Evolutionary conservation across 2,329 filamentous ascomycete genomes (phyloP).

Genomic region (Dissoconium aciculare): DNA sequence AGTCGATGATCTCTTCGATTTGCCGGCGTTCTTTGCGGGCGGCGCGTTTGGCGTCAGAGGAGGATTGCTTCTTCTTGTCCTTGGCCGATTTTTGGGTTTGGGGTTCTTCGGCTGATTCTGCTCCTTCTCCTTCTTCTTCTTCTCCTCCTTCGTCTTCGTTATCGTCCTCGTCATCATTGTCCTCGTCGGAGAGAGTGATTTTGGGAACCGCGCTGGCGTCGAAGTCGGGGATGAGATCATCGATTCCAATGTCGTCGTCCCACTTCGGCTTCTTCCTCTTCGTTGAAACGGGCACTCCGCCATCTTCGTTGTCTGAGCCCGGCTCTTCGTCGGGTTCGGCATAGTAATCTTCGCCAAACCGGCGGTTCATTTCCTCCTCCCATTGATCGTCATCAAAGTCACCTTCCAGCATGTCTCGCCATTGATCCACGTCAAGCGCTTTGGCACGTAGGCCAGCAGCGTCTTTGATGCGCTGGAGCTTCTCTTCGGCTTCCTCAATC

Average conservation of each 20-base stretch:
- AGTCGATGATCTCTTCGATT: constrained; percentile 75
- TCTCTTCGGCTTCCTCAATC: constrained; percentile 77
- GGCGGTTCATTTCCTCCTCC: constrained; percentile 77
- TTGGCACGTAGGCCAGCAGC: constrained; percentile 66
- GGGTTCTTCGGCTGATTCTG: neutral
- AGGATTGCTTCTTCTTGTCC: constrained; percentile 17
- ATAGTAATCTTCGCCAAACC: constrained; percentile 87
- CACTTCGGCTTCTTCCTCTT: constrained; percentile 73
- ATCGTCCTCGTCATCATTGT: constrained; percentile 29
- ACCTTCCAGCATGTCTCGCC: constrained; percentile 69
- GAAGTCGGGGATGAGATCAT: constrained; percentile 77
- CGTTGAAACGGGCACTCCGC: constrained; percentile 39
- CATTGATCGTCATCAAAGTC: constrained; percentile 81
- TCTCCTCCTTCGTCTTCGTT: constrained; percentile 27
- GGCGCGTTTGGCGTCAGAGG: constrained; percentile 48
- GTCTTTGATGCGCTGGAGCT: constrained; percentile 74
- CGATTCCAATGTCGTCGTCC: constrained; percentile 97
- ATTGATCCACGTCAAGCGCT: constrained; percentile 56
- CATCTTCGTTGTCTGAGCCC: constrained; percentile 32
- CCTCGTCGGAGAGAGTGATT: constrained; percentile 42
- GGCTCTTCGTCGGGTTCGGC: constrained; percentile 42
- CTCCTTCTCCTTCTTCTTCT: constrained; percentile 28
- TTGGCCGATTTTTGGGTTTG: constrained; percentile 24
- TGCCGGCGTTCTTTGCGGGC: constrained; percentile 68
- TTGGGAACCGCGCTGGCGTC: constrained; percentile 43